Evolutionary conservation across 2,329 filamentous ascomycete genomes (phyloP).

Genomic region (Fusarium nelsonii): DNA sequence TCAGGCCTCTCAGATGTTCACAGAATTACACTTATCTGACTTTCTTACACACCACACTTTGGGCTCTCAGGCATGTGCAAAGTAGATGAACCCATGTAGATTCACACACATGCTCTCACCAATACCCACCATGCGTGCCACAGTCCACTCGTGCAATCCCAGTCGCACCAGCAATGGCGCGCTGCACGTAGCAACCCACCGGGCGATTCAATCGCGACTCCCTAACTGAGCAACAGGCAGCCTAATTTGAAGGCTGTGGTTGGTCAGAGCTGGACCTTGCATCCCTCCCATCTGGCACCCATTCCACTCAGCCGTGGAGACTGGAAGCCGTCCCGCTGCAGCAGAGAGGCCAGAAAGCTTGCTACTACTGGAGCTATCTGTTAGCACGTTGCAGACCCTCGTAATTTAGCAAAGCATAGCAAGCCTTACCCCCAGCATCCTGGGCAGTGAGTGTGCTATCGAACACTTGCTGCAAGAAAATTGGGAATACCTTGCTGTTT

Average conservation of each 20-base stretch:
- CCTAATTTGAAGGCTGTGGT: conserved; percentile 38
- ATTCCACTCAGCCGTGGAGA: conserved; percentile 44
- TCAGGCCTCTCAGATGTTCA: conserved; percentile 1
- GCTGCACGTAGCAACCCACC: conserved; percentile 41
- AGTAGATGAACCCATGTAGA: conserved; percentile 14
- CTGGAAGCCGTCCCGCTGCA: conserved; percentile 32
- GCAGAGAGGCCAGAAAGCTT: conserved; percentile 27
- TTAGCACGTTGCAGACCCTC: conserved; percentile 27
- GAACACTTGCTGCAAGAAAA: not conserved
- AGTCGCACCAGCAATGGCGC: conserved; percentile 45
- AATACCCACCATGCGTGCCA: conserved; percentile 38
- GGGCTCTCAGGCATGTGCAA: conserved; percentile 18
- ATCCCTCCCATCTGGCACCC: conserved; percentile 43
- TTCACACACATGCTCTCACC: conserved; percentile 35
- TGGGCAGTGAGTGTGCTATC: not conserved
- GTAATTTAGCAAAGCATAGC: conserved; percentile 23
- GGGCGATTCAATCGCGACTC: conserved; percentile 45
- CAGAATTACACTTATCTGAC: conserved; percentile 4
- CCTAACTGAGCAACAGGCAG: conserved; percentile 49
- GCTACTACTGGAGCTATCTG: conserved; percentile 20
- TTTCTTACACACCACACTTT: conserved; percentile 12
- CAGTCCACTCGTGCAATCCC: conserved; percentile 42
- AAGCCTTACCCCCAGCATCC: conserved; percentile 14
- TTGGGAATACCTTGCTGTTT: conserved; percentile 17
- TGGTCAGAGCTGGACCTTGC: conserved; percentile 41